phyloP scores from a whole-genome alignment of 108 stramenopile species.

The Cyclotella atomus region DNA sequence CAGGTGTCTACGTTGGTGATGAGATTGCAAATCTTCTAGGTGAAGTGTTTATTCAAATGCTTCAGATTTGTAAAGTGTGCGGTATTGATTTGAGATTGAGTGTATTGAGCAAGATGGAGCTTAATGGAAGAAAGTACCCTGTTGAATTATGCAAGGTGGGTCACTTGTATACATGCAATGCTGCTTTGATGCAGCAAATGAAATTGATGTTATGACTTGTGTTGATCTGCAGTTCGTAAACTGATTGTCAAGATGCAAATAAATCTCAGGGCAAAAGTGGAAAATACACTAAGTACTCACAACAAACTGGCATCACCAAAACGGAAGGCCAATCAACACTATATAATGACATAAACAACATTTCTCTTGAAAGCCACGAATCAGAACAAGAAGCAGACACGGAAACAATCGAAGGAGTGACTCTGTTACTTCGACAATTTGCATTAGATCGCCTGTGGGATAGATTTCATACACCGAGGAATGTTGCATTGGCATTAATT shows the following conservation, averaged over 20 bases:
- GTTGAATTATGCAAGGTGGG: slow-evolving; percentile 81
- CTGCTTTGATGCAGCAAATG: not conserved
- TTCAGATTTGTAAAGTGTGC: slow-evolving; percentile 14
- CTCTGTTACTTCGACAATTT: slow-evolving; percentile 58
- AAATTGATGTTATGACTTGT: not conserved
- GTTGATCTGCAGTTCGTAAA: not conserved
- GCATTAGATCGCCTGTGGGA: slow-evolving; percentile 73
- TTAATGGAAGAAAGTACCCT: slow-evolving; percentile 86
- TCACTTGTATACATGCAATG: no score
- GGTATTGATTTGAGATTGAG: slow-evolving; percentile 41
- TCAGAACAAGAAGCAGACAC: slow-evolving; percentile 20
- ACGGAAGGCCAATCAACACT: slow-evolving; percentile 73
- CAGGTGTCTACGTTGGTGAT: not conserved
- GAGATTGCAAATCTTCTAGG: slow-evolving; percentile 14
- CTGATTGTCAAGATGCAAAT: not conserved
- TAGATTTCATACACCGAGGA: slow-evolving; percentile 88
- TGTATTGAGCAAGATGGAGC: slow-evolving; percentile 73
- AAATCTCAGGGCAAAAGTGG: slow-evolving; percentile 60
- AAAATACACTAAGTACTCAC: slow-evolving; percentile 83
- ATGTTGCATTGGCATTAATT: slow-evolving; percentile 79
- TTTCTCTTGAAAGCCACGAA: slow-evolving; percentile 12
- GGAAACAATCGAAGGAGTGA: slow-evolving; percentile 37
- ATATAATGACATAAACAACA: slow-evolving; percentile 8
- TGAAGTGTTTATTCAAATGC: slow-evolving; percentile 33
- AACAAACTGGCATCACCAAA: slow-evolving; percentile 79